phyloP scores from a whole-genome alignment of 1,139 yeast species.

The Protomyces lactucae-debilis region DNA sequence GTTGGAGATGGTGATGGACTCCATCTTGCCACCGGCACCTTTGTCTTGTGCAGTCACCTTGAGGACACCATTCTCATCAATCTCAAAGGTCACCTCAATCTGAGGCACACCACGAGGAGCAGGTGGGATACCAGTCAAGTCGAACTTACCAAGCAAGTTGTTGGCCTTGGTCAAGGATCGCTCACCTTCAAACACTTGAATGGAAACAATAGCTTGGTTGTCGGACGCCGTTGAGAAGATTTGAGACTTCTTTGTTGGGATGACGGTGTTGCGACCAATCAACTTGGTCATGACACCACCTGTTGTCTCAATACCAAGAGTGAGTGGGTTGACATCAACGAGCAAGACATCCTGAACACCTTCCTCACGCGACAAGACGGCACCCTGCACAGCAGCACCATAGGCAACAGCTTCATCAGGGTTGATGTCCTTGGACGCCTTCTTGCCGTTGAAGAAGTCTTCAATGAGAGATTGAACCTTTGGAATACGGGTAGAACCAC shows the following conservation, averaged over 20 bases:
- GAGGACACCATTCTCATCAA: constrained; percentile 93
- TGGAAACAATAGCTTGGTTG: constrained; percentile 94
- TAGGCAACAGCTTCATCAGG: constrained; percentile 98
- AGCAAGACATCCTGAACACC: constrained; percentile 78
- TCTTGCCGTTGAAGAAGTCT: constrained; percentile 82
- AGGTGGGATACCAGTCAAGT: constrained; percentile 91
- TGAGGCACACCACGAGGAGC: constrained; percentile 98
- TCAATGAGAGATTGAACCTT: constrained; percentile 89
- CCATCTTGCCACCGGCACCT: constrained; percentile 87
- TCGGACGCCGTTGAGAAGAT: constrained; percentile 95
- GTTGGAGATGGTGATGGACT: constrained; percentile 89
- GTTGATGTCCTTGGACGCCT: constrained; percentile 91
- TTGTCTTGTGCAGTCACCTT: constrained; percentile 91
- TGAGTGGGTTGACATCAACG: constrained; percentile 89
- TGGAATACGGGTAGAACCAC: constrained; percentile 98
- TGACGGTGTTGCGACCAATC: constrained; percentile 94
- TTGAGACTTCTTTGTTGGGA: constrained; percentile 95
- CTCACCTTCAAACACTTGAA: constrained; percentile 97
- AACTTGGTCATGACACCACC: constrained; percentile 98
- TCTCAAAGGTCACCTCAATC: constrained; percentile 89
- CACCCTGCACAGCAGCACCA: constrained; percentile 98
- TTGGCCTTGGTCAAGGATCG: constrained; percentile 94
- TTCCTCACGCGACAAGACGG: constrained; percentile 84
- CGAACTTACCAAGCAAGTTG: constrained; percentile 92
- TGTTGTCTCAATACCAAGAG: constrained; percentile 93